Evolutionary conservation across 1,284 basidiomycete species (phyloP).

Genomic region (Ceratobasidium sp.): DNA sequence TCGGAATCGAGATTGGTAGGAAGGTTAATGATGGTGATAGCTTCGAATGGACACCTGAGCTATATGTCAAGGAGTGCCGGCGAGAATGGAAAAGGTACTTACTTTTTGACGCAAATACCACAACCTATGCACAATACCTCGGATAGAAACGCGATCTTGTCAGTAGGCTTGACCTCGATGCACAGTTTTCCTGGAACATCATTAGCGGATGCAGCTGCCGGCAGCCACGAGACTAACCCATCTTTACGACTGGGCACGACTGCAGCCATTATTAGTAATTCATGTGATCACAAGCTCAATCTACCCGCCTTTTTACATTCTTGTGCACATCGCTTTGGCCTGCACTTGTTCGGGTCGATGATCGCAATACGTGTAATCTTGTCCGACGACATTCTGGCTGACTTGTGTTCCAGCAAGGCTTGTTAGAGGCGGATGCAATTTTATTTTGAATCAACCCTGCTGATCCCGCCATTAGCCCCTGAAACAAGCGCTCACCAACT

Average conservation of each 20-base stretch:
- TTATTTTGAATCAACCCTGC: constrained; percentile 28
- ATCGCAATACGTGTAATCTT: constrained; percentile 97
- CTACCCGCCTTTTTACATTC: constrained; percentile 84
- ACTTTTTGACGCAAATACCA: constrained; percentile 99
- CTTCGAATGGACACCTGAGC: constrained; percentile 92
- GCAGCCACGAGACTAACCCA: constrained; percentile 68
- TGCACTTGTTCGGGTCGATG: constrained; percentile 90
- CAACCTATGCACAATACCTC: constrained; percentile 96
- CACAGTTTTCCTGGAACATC: constrained; percentile 80
- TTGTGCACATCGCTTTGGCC: constrained; percentile 89
- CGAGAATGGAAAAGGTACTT: constrained; percentile 50
- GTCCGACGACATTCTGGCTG: constrained; percentile 58
- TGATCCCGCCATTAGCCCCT: not conserved
- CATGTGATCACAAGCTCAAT: constrained; percentile 1
- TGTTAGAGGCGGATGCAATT: constrained; percentile 25
- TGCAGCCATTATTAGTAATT: constrained; percentile 50
- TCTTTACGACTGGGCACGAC: constrained; percentile 97
- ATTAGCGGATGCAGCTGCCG: constrained; percentile 9
- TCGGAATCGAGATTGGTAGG: constrained; percentile 93
- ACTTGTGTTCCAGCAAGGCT: constrained; percentile 1
- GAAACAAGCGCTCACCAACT: constrained; percentile 30
- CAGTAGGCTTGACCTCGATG: constrained; percentile 91
- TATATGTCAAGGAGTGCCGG: constrained; percentile 17
- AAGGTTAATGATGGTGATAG: constrained; percentile 95
- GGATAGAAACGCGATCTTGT: constrained; percentile 97